phyloP scores from a whole-genome alignment of 345 rosid genomes.

The Salix viminalis region DNA sequence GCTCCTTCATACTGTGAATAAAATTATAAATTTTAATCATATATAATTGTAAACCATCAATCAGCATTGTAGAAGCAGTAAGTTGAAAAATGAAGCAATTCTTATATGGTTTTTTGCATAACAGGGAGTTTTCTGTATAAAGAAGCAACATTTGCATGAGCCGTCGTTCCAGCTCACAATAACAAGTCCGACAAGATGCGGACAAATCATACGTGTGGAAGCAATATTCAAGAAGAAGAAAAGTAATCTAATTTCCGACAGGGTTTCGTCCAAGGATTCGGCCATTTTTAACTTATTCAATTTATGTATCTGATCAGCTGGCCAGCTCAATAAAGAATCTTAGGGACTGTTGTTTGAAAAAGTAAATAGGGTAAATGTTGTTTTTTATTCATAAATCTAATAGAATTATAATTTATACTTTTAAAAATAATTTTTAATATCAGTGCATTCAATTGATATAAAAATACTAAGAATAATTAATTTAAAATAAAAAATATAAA shows the following conservation, averaged over 20 bases:
- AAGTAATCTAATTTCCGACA: background rate
- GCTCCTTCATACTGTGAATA: constrained; percentile 76
- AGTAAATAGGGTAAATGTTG: too few relatives aligned
- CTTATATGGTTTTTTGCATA: background rate
- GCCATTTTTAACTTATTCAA: background rate
- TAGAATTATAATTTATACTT: too few relatives aligned
- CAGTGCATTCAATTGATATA: too few relatives aligned
- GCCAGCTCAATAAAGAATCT: too few relatives aligned
- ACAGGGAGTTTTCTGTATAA: background rate
- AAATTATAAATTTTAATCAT: background rate
- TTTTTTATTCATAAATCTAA: too few relatives aligned
- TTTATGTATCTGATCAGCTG: background rate
- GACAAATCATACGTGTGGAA: background rate
- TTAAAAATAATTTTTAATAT: too few relatives aligned
- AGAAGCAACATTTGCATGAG: background rate
- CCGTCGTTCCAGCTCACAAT: background rate
- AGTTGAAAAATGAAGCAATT: background rate
- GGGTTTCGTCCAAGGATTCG: background rate
- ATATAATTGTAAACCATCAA: background rate
- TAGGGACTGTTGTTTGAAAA: too few relatives aligned
- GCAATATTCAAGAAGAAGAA: background rate
- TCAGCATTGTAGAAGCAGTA: background rate
- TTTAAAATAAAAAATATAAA: too few relatives aligned
- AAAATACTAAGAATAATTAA: too few relatives aligned
- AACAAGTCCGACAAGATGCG: background rate